Evolutionary conservation across 495 filamentous ascomycete species (phyloP), one percentile per base, ranked within the genome.

Genomic region (Saxispiralis lemnorum): DNA sequence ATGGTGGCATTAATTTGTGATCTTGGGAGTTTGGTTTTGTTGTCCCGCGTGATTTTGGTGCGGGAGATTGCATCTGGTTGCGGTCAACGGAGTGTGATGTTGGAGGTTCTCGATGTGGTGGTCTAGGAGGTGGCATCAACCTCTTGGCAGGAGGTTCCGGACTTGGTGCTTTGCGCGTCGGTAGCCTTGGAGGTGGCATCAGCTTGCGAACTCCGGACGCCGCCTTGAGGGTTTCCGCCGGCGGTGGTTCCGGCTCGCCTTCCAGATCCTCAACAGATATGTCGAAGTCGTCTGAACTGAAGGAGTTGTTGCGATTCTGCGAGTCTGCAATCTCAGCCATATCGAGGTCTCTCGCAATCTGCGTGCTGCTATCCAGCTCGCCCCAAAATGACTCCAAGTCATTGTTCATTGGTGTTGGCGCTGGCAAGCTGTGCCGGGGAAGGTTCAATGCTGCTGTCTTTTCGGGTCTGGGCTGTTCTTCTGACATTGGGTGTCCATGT

Each of bases 281-380:
- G 38, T 51, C 50, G 15, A 56, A 45, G 18, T 52, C 43, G 21
- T 38, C 38, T 15, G 41, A 45, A 16, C 24, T 13, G 38, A 47
- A 44, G 13, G 32, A 46, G 19, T 13, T 20, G 17, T n/a, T 35
- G 15, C 19, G 37, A 13, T 39, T 6, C 17, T 13, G 12, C 6
- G 9, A 5, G 18, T 30, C 31, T 20, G 6, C 24, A 33, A 2
- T 6, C 36, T 31, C 10, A 38, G 49, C 31, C 13, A 41, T 33
- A 1, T 47, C 47, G 7, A 61, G 44, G 33, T 62, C 57, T 17
- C 57, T 45, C 5, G 55, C 51, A 15, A 62, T 60, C 36, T 62
- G 59, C 1, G 59, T 60, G 20, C 47, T 51, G 41, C 56, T 62
- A 7, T 41, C 57, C 4, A 62, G 51, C 36, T 57, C 54, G 33